These are phyloP conservation scores for Juglanconis juglandina DNA, from an alignment of 2,329 filamentous ascomycete genomes.

Conservation along the genomic window DNA sequence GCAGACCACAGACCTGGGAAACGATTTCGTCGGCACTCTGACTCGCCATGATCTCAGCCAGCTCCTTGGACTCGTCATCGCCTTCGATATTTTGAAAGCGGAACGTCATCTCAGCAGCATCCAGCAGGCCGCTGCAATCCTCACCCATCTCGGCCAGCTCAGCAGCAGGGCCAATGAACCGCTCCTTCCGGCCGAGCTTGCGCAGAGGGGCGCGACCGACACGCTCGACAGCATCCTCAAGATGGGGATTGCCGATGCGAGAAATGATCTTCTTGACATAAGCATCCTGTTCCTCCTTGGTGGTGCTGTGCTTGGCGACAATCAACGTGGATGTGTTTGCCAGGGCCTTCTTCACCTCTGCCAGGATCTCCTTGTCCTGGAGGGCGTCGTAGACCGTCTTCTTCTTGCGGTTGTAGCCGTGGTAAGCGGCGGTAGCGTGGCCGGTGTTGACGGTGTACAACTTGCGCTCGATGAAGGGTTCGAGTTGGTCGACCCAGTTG, in stretches of 20 bases:
- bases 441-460: conserved; percentile 99
- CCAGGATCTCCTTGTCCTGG: conserved; percentile 73
- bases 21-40: conserved; percentile 66
- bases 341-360: conserved; percentile 75
- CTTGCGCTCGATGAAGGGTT: conserved; percentile 98
- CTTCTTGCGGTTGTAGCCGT: conserved; percentile 83
- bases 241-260: conserved; percentile 88
- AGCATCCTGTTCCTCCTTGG: conserved; percentile 68
- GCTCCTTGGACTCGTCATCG: conserved; percentile 82
- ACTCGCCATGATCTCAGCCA: conserved; percentile 80
- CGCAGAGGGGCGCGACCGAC: conserved; percentile 91
- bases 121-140: conserved; percentile 70
- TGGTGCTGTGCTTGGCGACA: conserved; percentile 79
- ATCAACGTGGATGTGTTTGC: conserved; percentile 85
- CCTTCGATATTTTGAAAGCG: conserved; percentile 92
- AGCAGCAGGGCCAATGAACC: conserved; percentile 87
- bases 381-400: conserved; percentile 86
- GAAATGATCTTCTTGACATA: conserved; percentile 92
- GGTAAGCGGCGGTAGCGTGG: conserved; percentile 94
- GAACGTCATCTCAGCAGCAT: conserved; percentile 85
- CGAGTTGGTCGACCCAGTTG: conserved; percentile 87
- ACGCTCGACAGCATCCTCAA: conserved; percentile 90
- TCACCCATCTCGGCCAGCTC: conserved; percentile 81
- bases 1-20: conserved; percentile 75
- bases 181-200: conserved; percentile 92